Conservation (phyloP, 345 rosid genomes). For the Eucalyptus globulus region DNA sequence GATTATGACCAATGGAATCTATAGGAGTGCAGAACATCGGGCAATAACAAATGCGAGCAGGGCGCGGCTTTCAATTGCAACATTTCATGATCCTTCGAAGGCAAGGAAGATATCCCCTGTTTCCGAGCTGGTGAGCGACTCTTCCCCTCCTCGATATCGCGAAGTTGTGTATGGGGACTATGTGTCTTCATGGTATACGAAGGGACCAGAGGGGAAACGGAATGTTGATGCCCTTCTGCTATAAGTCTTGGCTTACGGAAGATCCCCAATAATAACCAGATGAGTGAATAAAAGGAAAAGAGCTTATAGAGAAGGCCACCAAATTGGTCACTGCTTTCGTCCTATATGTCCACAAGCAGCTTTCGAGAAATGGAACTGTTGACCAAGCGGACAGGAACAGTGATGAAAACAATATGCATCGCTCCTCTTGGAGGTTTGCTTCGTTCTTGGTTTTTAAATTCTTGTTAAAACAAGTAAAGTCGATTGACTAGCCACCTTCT, state of each 20-base stretch:
- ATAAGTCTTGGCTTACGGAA: not conserved
- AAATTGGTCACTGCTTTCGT: not conserved
- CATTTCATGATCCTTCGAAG: slow-evolving; percentile 89
- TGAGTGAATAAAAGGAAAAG: not conserved
- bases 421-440: not conserved
- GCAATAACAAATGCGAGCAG: slow-evolving; percentile 53
- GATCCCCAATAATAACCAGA: not conserved
- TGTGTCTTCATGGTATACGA: slow-evolving; percentile 69
- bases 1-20: slow-evolving; percentile 75
- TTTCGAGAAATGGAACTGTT: not conserved
- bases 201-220: slow-evolving; percentile 75
- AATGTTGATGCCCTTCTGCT: slow-evolving; percentile 54
- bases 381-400: not conserved
- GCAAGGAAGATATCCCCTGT: slow-evolving; percentile 44
- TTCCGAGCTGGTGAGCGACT: slow-evolving; percentile 21
- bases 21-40: slow-evolving; percentile 58
- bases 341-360: not conserved
- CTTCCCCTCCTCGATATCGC: slow-evolving; percentile 27
- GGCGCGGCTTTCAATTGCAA: slow-evolving; percentile 64
- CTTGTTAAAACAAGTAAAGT: not conserved
- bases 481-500: not conserved
- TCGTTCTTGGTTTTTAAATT: not conserved
- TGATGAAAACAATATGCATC: not conserved
- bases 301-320: not conserved
- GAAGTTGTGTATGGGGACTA: slow-evolving; percentile 53